A percentile compares a stretch with the other conserved stretches of the same genome.
Conservation (phyloP, 2,329 filamentous ascomycete genomes). For the Penicillium thymicola region DNA sequence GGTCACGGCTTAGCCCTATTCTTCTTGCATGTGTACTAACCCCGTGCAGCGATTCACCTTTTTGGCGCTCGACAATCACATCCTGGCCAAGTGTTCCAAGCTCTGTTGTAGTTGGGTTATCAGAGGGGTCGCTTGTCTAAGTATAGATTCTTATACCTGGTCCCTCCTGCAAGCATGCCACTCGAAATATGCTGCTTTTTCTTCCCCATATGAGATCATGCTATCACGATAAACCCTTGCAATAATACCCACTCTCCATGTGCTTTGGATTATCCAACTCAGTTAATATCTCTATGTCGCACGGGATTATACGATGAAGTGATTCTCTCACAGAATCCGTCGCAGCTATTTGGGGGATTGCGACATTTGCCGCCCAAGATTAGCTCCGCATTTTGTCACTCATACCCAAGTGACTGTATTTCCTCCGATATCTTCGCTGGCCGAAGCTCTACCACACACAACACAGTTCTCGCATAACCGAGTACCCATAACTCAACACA, state of each 20-base stretch:
- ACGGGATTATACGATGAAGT: slow-evolving; percentile 1
- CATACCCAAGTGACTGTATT: slow-evolving; percentile 1
- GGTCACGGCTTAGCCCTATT: slow-evolving; percentile 16
- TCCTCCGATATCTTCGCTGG: slow-evolving; percentile 26
- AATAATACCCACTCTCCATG: neutral
- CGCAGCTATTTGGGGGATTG: neutral
- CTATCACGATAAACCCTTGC: slow-evolving; percentile 4
- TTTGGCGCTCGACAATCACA: slow-evolving; percentile 17
- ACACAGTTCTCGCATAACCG: neutral
- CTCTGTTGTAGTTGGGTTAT: neutral
- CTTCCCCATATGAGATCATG: slow-evolving; percentile 9
- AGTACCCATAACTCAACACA: slow-evolving; percentile 8
- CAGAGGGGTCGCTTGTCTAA: slow-evolving; percentile 14
- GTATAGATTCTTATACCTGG: slow-evolving; percentile 17
- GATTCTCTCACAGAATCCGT: neutral
- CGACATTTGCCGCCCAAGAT: slow-evolving; percentile 1
- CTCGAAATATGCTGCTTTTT: slow-evolving; percentile 4
- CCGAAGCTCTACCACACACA: slow-evolving; percentile 16
- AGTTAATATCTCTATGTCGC: neutral
- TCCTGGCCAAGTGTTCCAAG: slow-evolving; percentile 2
- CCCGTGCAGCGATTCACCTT: slow-evolving; percentile 13
- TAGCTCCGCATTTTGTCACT: neutral
- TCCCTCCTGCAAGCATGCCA: slow-evolving; percentile 10
- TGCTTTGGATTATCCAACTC: neutral
- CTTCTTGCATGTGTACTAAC: slow-evolving; percentile 6